phyloP scores from a whole-genome alignment of 495 filamentous ascomycete genomes.

The Oleoguttula mirabilis region DNA sequence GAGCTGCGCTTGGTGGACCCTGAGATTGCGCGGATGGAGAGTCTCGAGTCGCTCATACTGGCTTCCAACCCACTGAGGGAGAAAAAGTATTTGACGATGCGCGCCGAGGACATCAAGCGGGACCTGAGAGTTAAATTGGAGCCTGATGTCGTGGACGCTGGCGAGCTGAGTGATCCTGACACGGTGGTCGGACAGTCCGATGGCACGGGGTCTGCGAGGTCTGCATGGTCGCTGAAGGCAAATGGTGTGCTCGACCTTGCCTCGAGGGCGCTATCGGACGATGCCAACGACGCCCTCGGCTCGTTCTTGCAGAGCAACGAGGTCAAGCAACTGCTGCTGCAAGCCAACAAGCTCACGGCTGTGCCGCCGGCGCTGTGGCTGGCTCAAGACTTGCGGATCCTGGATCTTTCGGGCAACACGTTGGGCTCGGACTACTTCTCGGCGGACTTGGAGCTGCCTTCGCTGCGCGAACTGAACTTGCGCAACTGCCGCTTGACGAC shows the following conservation, averaged over 20 bases:
- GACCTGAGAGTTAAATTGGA: conserved; percentile 59
- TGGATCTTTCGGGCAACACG: conserved; percentile 73
- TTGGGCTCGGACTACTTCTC: conserved; percentile 48
- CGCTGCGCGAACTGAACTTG: conserved; percentile 63
- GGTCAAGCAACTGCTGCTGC: conserved; percentile 50
- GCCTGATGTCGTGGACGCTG: conserved; percentile 28
- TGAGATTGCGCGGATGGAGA: conserved; percentile 68
- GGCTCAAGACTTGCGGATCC: conserved; percentile 51
- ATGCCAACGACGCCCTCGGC: conserved; percentile 34
- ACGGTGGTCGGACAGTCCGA: conserved; percentile 1
- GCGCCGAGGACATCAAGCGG: conserved; percentile 68
- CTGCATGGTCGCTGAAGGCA: conserved; percentile 21
- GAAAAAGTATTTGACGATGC: conserved; percentile 68
- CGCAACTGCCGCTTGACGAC: conserved; percentile 54
- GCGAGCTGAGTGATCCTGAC: conserved; percentile 6
- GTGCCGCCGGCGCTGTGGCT: conserved; percentile 57
- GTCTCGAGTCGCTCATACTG: conserved; percentile 56
- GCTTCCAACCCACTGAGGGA: conserved; percentile 80
- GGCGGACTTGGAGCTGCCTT: conserved; percentile 53
- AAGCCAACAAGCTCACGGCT: conserved; percentile 59
- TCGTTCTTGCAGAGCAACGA: conserved; percentile 33
- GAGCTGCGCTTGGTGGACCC: conserved; percentile 63
- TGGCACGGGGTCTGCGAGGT: not conserved
- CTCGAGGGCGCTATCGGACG: conserved; percentile 38
- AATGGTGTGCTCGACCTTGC: conserved; percentile 31